A percentile compares a stretch with the other conserved stretches of the same genome.
These are phyloP conservation scores for Garcileccinum viscosum DNA, from an alignment of 1,284 basidiomycete genomes.

Conservation along the genomic window DNA sequence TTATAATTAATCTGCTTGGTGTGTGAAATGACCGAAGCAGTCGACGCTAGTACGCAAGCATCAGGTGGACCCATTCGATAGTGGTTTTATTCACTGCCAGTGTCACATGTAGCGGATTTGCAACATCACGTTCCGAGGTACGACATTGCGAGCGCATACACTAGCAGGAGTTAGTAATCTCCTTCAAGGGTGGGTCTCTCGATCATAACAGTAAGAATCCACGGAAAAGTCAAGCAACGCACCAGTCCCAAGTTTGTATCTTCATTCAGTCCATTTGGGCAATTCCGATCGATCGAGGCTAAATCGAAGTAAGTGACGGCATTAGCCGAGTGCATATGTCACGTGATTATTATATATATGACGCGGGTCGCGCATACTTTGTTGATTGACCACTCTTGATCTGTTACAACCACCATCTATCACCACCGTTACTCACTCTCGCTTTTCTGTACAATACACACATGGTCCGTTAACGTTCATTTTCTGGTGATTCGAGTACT, in stretches of 20 bases:
- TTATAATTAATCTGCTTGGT: no score
- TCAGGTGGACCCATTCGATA: no score
- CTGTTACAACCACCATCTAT: constrained; percentile 48
- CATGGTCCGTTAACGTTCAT: constrained; percentile 43
- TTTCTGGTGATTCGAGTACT: constrained; percentile 1
- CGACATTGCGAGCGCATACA: background rate
- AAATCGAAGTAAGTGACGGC: background rate
- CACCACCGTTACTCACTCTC: constrained; percentile 8
- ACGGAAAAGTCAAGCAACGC: background rate
- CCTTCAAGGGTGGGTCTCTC: background rate
- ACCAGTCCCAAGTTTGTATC: no score
- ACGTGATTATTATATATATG: constrained; percentile 49
- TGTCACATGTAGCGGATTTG: background rate
- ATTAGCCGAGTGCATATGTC: constrained; percentile 34
- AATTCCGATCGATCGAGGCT: background rate
- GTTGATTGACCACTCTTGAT: constrained; percentile 51
- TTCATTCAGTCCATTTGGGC: no score
- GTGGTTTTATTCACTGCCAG: no score
- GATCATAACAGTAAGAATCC: background rate
- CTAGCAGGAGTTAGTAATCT: background rate
- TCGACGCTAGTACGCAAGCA: no score
- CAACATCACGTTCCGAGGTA: background rate
- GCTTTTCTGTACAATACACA: constrained; percentile 36
- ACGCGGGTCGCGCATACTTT: constrained; percentile 40
- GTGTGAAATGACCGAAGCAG: background rate